A percentile compares a stretch with the other conserved stretches of the same genome.
Conservation (phyloP, 2,329 filamentous ascomycete species). For the Malbranchea zuffiana region DNA sequence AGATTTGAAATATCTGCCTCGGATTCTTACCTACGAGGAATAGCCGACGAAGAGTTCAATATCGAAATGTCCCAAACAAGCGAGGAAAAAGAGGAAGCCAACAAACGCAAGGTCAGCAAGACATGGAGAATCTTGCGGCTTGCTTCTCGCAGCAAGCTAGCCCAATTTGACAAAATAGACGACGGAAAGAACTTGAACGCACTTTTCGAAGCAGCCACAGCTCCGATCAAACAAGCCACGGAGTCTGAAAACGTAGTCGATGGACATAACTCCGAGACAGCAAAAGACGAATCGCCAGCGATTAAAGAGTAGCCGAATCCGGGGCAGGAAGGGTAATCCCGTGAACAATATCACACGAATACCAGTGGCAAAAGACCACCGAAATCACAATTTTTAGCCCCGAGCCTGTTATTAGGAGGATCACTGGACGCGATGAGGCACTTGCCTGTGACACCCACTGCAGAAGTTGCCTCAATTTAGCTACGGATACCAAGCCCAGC, state of each 20-base stretch:
- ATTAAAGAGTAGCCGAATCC: neutral
- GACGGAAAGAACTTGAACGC: conserved; percentile 58
- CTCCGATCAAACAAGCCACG: conserved; percentile 3
- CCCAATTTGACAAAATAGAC: conserved; percentile 77
- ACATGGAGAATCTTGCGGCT: conserved; percentile 81
- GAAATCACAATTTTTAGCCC: no score
- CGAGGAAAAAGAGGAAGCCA: conserved; percentile 48
- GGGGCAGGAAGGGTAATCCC: no score
- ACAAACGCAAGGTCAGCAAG: conserved; percentile 71
- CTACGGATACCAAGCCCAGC: no score
- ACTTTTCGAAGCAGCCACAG: conserved; percentile 32
- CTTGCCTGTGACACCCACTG: no score
- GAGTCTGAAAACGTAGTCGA: conserved; percentile 9
- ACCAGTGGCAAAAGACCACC: no score
- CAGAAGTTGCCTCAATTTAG: no score
- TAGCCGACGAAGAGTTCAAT: conserved; percentile 73
- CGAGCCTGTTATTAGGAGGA: no score
- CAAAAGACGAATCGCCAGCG: conserved; percentile 2
- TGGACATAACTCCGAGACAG: conserved; percentile 3
- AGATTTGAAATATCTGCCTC: conserved; percentile 60
- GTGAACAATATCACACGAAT: no score
- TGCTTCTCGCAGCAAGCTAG: conserved; percentile 61
- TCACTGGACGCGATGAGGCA: no score
- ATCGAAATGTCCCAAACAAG: conserved; percentile 65
- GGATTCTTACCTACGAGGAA: conserved; percentile 58